Base-by-base conservation (phyloP, 2,329 filamentous ascomycete genomes). In the Fusarium clavum region DNA sequence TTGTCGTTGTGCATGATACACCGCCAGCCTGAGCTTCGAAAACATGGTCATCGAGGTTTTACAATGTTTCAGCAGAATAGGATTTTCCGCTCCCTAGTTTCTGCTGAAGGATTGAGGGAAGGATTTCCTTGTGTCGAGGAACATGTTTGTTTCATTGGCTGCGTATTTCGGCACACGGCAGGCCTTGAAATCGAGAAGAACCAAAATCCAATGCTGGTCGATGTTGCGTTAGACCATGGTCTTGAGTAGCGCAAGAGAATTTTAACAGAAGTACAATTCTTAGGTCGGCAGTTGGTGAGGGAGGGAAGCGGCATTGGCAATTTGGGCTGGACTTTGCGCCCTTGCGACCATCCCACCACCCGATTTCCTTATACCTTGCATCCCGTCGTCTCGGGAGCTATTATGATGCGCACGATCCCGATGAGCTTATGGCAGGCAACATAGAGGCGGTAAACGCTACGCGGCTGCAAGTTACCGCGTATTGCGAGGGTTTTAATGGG, bases 1-100 rank as follows among this genome's bases (percentile, higher is more conserved):
- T 95, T 40, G 88, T 94, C 57, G 91, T 94, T 40, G 87, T 95
- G 59, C 92, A 95, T 80, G 92, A 94, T 77, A 94, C 92, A n/a
- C 90, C 92, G 41, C 86, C 89, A 11, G 90, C 89, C 75, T 92
- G 73, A 72, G 56, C 53, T 64, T 47, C 47, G 80, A 79, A 79
- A 66, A 30, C 34, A 46, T 34, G 54, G 45, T 47, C 41, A 53
- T 58, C 38, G 22, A 53, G 61, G 53, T 61, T 69, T 71, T 67
- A 63, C 65, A 61, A 66, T 65, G 56, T 55, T 59, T 74, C 46
- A 54, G 61, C 48, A 34, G 53, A 45, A 34, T 45, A 61, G 46
- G 38, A 52, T 51, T 58, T 53, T 41, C 62, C 59, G 54, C 58
- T 67, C 22, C 47, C 64, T 61, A 58, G 61, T 48, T 61, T 47